These are phyloP conservation scores for Fusarium musae DNA, from an alignment of 2,329 filamentous ascomycete species.

Conservation along the genomic window DNA sequence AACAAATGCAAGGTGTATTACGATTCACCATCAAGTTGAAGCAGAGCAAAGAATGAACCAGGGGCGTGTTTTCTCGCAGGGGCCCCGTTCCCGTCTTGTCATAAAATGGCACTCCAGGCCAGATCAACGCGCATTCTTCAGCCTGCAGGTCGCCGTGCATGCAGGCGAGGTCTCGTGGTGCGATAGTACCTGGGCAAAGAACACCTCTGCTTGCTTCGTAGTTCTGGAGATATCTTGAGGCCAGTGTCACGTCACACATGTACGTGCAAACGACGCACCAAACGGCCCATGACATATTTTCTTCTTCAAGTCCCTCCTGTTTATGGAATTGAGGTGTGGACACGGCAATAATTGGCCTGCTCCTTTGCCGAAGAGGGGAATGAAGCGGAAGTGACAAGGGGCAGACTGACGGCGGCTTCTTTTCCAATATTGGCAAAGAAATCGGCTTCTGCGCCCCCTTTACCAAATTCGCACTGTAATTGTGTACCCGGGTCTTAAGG, in stretches of 20 bases:
- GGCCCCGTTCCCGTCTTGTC: slow-evolving; percentile 21
- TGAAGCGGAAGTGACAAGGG: slow-evolving; percentile 19
- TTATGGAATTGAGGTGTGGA: background rate
- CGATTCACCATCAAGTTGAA: background rate
- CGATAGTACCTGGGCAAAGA: slow-evolving; percentile 16
- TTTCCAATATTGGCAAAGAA: slow-evolving; percentile 23
- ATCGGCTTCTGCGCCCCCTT: slow-evolving; percentile 15
- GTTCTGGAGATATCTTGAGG: background rate
- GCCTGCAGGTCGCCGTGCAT: slow-evolving; percentile 47
- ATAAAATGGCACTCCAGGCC: slow-evolving; percentile 35
- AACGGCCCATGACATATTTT: background rate
- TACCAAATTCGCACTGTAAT: slow-evolving; percentile 34
- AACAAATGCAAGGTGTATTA: background rate
- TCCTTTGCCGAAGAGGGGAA: background rate
- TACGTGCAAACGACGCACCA: background rate
- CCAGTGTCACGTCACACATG: background rate
- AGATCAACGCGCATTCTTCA: slow-evolving; percentile 42
- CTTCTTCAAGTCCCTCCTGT: background rate
- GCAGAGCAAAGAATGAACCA: slow-evolving; percentile 10
- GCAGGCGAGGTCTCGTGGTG: slow-evolving; percentile 48
- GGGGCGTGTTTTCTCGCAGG: slow-evolving; percentile 40
- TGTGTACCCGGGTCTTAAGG: slow-evolving; percentile 21
- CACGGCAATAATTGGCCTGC: background rate
- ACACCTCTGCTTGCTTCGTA: slow-evolving; percentile 17
- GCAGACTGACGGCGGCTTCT: slow-evolving; percentile 33